A percentile compares a stretch with the other conserved stretches of the same genome.
phyloP scores from a whole-genome alignment of 768 basidiomycete genomes.

The Calocybe gangraenosa region DNA sequence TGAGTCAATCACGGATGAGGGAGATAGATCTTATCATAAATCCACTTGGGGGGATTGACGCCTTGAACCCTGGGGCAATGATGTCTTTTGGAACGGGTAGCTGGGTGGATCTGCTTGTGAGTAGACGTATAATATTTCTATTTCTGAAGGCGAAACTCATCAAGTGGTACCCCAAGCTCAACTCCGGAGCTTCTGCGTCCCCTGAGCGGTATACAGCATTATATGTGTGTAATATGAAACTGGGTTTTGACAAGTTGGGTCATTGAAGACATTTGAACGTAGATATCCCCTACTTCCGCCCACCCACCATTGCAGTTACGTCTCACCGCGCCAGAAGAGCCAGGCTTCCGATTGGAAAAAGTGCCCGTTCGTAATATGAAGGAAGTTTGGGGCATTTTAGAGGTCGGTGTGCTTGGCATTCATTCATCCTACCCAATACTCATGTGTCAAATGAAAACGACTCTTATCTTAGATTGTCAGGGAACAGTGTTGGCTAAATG shows the following conservation, averaged over 20 bases:
- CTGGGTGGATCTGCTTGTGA: slow-evolving; percentile 65
- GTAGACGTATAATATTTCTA: slow-evolving; percentile 18
- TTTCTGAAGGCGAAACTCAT: slow-evolving; percentile 7
- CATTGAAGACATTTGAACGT: background rate
- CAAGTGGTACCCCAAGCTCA: slow-evolving; percentile 40
- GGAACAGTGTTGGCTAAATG: slow-evolving; percentile 85
- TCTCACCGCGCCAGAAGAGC: slow-evolving; percentile 65
- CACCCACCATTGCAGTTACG: slow-evolving; percentile 72
- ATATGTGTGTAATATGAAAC: slow-evolving; percentile 48
- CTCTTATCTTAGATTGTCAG: slow-evolving; percentile 52
- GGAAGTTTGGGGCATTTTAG: slow-evolving; percentile 72
- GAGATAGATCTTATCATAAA: slow-evolving; percentile 67
- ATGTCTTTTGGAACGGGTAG: slow-evolving; percentile 47
- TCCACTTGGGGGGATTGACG: slow-evolving; percentile 45
- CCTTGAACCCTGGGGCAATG: slow-evolving; percentile 36
- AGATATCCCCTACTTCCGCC: slow-evolving; percentile 61
- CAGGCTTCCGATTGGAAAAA: slow-evolving; percentile 68
- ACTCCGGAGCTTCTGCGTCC: slow-evolving; percentile 40
- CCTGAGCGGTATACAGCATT: slow-evolving; percentile 64
- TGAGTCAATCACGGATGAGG: slow-evolving; percentile 70
- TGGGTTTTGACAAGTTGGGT: background rate
- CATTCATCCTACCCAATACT: slow-evolving; percentile 1
- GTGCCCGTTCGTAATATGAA: slow-evolving; percentile 69
- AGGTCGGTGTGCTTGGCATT: slow-evolving; percentile 43
- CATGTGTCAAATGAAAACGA: background rate